Conservation (phyloP, 345 rosid genomes). For the Nephelium lappaceum region DNA sequence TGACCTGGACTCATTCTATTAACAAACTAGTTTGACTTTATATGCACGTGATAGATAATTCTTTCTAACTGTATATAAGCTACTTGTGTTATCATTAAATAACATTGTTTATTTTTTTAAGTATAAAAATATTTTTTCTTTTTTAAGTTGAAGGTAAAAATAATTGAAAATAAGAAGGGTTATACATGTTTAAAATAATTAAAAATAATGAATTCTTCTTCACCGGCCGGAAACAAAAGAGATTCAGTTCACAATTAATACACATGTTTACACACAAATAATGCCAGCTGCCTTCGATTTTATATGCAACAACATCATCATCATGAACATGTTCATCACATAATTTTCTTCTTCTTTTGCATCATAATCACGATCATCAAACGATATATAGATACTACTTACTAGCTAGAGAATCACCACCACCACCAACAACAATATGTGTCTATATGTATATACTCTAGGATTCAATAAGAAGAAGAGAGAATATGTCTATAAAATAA, state of each 20-base stretch:
- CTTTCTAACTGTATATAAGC: no score
- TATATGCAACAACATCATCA: not conserved
- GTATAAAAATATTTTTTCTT: no score
- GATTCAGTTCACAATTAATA: not conserved
- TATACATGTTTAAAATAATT: no score
- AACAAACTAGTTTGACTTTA: not conserved
- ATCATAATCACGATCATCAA: constrained; percentile 1
- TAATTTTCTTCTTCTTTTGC: constrained; percentile 7
- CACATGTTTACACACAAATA: not conserved
- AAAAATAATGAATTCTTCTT: constrained; percentile 17
- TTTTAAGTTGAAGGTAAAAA: no score
- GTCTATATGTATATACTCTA: not conserved
- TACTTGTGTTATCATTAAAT: not conserved
- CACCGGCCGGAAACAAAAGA: not conserved
- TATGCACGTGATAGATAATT: not conserved
- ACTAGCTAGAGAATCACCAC: not conserved
- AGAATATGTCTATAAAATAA: not conserved
- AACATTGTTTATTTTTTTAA: no score
- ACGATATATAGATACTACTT: no score
- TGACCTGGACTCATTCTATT: not conserved
- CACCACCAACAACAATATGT: no score
- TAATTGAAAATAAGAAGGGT: no score
- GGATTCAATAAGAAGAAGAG: not conserved
- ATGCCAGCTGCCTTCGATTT: not conserved
- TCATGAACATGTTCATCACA: not conserved